Base-by-base conservation (phyloP, 495 filamentous ascomycete genomes). In the Collariella sp. region DNA sequence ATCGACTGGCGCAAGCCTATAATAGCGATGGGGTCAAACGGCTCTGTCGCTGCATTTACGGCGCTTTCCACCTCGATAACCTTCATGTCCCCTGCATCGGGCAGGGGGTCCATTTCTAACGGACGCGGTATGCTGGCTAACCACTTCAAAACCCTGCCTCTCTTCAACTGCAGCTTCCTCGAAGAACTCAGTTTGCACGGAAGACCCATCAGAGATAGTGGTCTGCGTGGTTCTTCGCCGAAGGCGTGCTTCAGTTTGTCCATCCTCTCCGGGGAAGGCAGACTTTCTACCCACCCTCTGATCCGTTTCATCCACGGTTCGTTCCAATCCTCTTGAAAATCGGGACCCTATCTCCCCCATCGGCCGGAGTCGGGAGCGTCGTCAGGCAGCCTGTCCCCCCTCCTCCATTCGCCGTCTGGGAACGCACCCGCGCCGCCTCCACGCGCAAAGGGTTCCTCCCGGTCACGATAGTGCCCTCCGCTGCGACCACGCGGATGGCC, bases 381-480 rank as follows among this genome's bases (percentile, higher is more conserved):
- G 22, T 78, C 76, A 46, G 79, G 78, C 38, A 80, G 53, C 49
- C 71, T 70, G 61, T 83, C 79, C 0, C 80, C 80, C 54, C 80
- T 71, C 62, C 79, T 74, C 80, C 80, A 83, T 61, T 81, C 80
- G 5, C 80, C 80, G 7, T 55, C 60, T 1, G 80, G 80, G 39
- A 82, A 68, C 15, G 66, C 64, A 24, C 60, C 58, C 15, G 66
- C 64, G 24, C 60, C 58, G 0, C 63, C 66, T 13, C 68, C 52
- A 18, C 59, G 43, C 11, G 58, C 64, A 19, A 46, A 45, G 23
- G 24, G 40, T 24, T 48, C 43, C 6, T 41, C 33, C 50, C 50
- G 24, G 7, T 51, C 50, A 36, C 36, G 33, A 51, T 50, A 58
- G 18, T 46, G 36, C 18, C 46, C 58, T 0, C 45, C 44, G 3